Evolutionary conservation across 2,329 filamentous ascomycete species (phyloP).

Genomic region (Madurella fahalii): DNA sequence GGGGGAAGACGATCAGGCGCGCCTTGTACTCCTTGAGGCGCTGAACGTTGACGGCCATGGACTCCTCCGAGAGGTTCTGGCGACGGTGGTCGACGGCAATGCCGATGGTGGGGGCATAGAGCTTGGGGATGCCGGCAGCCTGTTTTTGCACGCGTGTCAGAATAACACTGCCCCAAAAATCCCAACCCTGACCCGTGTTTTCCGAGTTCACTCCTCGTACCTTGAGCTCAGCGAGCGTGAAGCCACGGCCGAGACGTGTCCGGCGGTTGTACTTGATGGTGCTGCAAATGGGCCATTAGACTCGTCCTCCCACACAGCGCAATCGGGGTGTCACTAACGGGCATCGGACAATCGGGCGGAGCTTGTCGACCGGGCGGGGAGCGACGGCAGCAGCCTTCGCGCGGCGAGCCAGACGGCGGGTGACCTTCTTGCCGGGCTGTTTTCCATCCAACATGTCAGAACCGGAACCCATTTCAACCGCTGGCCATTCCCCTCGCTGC

Average conservation of each 20-base stretch:
- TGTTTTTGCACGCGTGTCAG: constrained; percentile 33
- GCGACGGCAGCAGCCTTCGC: constrained; percentile 93
- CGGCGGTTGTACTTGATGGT: constrained; percentile 95
- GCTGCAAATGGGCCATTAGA: constrained; percentile 19
- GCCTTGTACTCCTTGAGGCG: constrained; percentile 97
- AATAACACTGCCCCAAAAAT: background rate
- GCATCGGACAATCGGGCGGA: constrained; percentile 95
- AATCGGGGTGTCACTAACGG: constrained; percentile 42
- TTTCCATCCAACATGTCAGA: constrained; percentile 34
- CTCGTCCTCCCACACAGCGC: background rate
- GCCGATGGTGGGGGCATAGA: constrained; percentile 91
- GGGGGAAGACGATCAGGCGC: constrained; percentile 95
- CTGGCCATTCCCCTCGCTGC: constrained; percentile 22
- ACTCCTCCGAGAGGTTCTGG: constrained; percentile 95
- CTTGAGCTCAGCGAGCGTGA: constrained; percentile 97
- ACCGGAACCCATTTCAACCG: constrained; percentile 17
- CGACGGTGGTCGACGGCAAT: constrained; percentile 96
- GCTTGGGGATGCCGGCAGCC: constrained; percentile 94
- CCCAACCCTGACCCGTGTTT: background rate
- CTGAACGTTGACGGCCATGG: constrained; percentile 88
- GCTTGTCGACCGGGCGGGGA: constrained; percentile 94
- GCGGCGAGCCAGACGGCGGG: constrained; percentile 84
- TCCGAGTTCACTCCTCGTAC: constrained; percentile 47
- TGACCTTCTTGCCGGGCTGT: constrained; percentile 93
- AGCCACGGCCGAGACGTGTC: constrained; percentile 92